Percentiles rank a stretch among this genome's conserved stretches.
phyloP scores from a whole-genome alignment of 2,329 filamentous ascomycete genomes.

The Hymenoscyphus scutula region DNA sequence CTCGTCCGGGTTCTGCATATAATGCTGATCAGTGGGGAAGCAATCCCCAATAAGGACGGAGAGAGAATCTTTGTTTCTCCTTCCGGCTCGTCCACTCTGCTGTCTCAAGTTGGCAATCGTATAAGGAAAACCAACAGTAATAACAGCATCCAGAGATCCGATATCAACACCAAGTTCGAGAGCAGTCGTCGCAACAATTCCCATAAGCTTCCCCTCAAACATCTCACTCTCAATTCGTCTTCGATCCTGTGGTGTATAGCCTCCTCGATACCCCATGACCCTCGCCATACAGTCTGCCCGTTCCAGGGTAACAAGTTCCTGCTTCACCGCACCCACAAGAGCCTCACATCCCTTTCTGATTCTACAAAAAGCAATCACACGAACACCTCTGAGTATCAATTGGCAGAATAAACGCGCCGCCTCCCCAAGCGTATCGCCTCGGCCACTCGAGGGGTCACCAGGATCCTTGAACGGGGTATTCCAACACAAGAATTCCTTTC shows the following conservation, averaged over 20 bases:
- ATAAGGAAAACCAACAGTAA: slow-evolving; percentile 93
- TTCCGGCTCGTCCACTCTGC: slow-evolving; percentile 88
- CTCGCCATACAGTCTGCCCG: slow-evolving; percentile 71
- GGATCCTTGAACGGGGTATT: slow-evolving; percentile 95
- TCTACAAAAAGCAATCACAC: slow-evolving; percentile 90
- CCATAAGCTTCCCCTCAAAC: slow-evolving; percentile 92
- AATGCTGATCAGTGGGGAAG: slow-evolving; percentile 90
- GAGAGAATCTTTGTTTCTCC: slow-evolving; percentile 89
- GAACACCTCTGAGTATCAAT: slow-evolving; percentile 80
- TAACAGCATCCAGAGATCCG: slow-evolving; percentile 86
- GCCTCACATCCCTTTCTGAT: slow-evolving; percentile 87
- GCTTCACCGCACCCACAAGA: slow-evolving; percentile 74
- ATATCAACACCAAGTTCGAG: slow-evolving; percentile 95
- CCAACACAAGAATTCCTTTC: slow-evolving; percentile 97
- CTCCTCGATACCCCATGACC: slow-evolving; percentile 94
- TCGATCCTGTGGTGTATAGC: slow-evolving; percentile 89
- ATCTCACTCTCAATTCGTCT: slow-evolving; percentile 89
- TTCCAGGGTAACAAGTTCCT: slow-evolving; percentile 71
- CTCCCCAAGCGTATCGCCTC: slow-evolving; percentile 79
- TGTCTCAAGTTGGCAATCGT: slow-evolving; percentile 93
- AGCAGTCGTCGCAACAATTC: slow-evolving; percentile 90
- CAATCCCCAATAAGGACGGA: slow-evolving; percentile 86
- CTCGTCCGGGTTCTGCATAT: slow-evolving; percentile 94
- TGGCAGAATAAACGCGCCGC: slow-evolving; percentile 90
- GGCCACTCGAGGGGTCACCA: slow-evolving; percentile 78